Percentiles rank a stretch among this genome's conserved stretches.
These are phyloP conservation scores for Eucalyptus erythrocorys DNA, from an alignment of 345 rosid genomes.

Conservation along the genomic window DNA sequence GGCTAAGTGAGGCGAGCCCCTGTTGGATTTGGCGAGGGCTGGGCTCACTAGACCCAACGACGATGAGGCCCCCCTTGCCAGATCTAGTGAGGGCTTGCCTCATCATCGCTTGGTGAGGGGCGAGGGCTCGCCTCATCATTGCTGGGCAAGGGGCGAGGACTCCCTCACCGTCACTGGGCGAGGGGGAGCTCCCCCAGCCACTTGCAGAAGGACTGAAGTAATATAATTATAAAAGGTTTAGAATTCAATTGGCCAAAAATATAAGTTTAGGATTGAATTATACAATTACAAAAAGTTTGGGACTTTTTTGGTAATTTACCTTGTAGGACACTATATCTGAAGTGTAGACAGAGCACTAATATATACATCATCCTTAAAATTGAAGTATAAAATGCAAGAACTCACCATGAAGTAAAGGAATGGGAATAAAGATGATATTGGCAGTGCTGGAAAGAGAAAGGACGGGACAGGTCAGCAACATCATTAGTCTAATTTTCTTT, in stretches of 20 bases:
- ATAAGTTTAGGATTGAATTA: too few species aligned
- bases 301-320: too few species aligned
- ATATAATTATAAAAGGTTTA: too few species aligned
- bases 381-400: background rate
- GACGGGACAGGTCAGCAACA: background rate
- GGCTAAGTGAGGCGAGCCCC: too few species aligned
- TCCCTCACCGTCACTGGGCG: rapidly evolving
- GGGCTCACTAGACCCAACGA: too few species aligned
- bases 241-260: too few species aligned
- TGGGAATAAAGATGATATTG: slow-evolving; percentile 79
- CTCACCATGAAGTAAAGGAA: slow-evolving; percentile 92
- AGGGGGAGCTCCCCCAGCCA: too few species aligned
- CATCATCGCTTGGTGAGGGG: rapidly evolving
- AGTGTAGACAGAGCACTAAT: background rate
- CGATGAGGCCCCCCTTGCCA: too few species aligned
- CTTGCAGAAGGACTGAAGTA: too few species aligned
- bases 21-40: rapidly evolving
- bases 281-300: too few species aligned
- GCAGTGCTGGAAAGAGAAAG: slow-evolving; percentile 56
- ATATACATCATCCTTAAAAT: background rate
- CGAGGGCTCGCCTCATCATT: too few species aligned
- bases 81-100: too few species aligned
- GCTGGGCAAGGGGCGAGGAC: rapidly evolving
- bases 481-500: background rate
- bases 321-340: background rate